Evolutionary conservation across 148 eudicot genomes (phyloP).

Genomic region (Pouteria glomerata): DNA sequence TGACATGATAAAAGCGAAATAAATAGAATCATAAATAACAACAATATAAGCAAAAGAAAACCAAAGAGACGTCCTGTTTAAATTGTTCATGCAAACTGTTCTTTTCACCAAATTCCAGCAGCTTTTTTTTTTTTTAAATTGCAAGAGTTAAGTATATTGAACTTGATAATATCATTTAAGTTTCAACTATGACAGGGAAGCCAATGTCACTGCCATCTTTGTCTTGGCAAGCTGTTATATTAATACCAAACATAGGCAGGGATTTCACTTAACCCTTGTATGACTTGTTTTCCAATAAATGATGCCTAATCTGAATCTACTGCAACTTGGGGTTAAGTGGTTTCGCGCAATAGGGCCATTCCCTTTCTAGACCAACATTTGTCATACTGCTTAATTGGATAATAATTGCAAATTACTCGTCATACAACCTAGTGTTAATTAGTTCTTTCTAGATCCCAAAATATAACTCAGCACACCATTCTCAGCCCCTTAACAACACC

Average conservation of each 20-base stretch:
- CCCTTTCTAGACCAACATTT: not conserved
- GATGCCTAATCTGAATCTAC: not conserved
- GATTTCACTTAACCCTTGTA: no score
- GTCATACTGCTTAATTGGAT: not conserved
- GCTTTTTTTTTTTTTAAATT: not conserved
- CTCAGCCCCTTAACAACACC: not conserved
- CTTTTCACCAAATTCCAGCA: not conserved
- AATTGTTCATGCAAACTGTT: not conserved
- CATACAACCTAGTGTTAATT: not conserved
- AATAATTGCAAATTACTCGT: not conserved
- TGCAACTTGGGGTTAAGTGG: not conserved
- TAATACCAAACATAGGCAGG: no score
- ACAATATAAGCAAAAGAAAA: not conserved
- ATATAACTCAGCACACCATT: not conserved
- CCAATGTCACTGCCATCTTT: not conserved
- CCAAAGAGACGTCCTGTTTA: no score
- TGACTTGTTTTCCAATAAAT: no score
- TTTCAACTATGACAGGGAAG: not conserved
- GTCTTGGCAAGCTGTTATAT: not conserved
- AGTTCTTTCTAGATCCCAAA: not conserved
- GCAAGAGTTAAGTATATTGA: not conserved
- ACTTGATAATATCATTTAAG: not conserved
- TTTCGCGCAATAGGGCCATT: not conserved
- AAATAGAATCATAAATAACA: not conserved
- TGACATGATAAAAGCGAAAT: constrained; percentile 11